A percentile compares a stretch with the other conserved stretches of the same genome.
Evolutionary conservation across 805 yeast species (phyloP).

Genomic region (Pichia sporocuriosa): DNA sequence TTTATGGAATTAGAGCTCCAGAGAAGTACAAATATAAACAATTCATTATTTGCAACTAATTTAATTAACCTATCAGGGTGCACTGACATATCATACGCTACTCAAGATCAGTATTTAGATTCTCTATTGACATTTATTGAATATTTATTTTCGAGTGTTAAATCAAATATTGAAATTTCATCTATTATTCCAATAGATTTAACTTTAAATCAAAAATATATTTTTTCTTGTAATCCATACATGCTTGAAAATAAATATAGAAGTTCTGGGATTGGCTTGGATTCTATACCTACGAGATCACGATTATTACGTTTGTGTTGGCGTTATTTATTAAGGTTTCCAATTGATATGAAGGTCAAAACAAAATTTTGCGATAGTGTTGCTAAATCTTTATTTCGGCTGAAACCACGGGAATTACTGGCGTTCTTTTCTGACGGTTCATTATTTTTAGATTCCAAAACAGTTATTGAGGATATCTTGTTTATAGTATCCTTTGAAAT

Average conservation of each 20-base stretch:
- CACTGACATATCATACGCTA: neutral
- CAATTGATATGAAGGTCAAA: neutral
- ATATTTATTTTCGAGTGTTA: constrained; percentile 1
- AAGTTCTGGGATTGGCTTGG: constrained; percentile 4
- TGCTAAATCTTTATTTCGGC: neutral
- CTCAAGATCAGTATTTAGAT: constrained; percentile 1
- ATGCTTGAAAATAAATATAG: constrained; percentile 1
- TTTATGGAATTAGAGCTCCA: constrained; percentile 6
- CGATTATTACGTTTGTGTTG: constrained; percentile 1
- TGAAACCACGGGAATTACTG: constrained; percentile 1
- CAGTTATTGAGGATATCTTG: neutral
- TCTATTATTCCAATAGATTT: constrained; percentile 7
- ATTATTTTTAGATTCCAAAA: too few relatives aligned
- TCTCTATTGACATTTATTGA: constrained; percentile 4
- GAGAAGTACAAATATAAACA: neutral
- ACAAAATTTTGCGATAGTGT: neutral
- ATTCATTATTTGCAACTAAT: neutral
- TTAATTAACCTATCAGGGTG: neutral
- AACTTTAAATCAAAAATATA: constrained; percentile 1
- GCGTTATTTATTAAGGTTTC: neutral
- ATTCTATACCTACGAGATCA: constrained; percentile 4
- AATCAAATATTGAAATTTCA: neutral
- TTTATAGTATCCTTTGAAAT: constrained; percentile 7
- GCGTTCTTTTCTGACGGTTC: neutral
- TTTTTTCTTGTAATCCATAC: neutral